phyloP scores from a whole-genome alignment of 768 basidiomycete genomes.

The Candolleomyces eurysporus region DNA sequence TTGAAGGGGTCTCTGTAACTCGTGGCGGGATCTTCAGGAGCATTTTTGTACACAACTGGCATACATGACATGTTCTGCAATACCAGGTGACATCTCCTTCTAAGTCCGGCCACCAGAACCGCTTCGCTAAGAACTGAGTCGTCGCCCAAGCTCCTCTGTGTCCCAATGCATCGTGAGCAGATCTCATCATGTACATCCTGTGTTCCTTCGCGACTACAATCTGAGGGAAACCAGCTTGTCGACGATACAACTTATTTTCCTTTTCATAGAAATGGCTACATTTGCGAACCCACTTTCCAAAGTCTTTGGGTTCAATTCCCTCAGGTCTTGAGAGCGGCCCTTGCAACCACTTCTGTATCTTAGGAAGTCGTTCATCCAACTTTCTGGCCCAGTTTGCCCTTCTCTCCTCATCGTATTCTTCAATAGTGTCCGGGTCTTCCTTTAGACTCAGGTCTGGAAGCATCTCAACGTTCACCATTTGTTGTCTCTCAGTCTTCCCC shows the following conservation, averaged over 20 bases:
- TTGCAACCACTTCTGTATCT: neutral
- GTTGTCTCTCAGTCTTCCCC: neutral
- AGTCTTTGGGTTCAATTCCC: neutral
- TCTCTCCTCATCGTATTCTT: neutral
- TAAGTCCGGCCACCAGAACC: constrained; percentile 30
- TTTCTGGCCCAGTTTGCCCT: neutral
- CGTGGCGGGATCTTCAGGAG: constrained; percentile 16
- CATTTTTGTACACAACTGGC: constrained; percentile 20
- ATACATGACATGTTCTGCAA: constrained; percentile 20
- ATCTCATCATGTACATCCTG: constrained; percentile 18
- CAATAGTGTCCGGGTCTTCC: constrained; percentile 1
- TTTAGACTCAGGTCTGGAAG: neutral
- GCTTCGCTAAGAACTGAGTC: constrained; percentile 6
- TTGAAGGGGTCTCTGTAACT: constrained; percentile 15
- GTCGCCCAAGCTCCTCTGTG: constrained; percentile 24
- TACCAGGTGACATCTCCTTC: constrained; percentile 23
- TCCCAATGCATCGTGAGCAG: constrained; percentile 21
- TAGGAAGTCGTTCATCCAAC: neutral
- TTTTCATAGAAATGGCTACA: constrained; percentile 17
- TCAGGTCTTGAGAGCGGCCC: neutral
- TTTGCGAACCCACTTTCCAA: neutral
- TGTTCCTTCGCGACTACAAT: constrained; percentile 15
- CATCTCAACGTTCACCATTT: neutral
- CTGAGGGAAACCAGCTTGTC: constrained; percentile 12
- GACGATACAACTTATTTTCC: constrained; percentile 15